Evolutionary conservation across 106 monocot species (phyloP).

Genomic region (Dioscorea zingiberensis): DNA sequence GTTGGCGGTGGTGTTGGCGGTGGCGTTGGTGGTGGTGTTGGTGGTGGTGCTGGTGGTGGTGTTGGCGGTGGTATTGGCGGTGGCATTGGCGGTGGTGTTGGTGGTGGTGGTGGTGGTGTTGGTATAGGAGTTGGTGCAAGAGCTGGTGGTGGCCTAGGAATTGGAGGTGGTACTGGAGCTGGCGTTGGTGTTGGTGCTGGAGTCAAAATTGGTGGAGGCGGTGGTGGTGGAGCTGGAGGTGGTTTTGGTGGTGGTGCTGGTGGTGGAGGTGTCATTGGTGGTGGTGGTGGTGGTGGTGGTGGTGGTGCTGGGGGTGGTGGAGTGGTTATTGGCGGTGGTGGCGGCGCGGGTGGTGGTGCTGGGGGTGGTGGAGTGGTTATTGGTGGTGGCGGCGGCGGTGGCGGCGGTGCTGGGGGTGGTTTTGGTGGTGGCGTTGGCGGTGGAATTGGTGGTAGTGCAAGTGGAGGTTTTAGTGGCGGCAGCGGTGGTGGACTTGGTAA

Average conservation of each 20-base stretch:
- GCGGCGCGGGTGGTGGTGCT: no score
- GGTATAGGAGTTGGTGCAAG: background rate
- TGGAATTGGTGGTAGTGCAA: no score
- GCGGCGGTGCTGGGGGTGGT: no score
- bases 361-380: no score
- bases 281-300: background rate
- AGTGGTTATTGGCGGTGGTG: no score
- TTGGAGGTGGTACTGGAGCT: background rate
- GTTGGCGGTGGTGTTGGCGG: constrained; percentile 11
- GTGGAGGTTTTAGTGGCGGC: no score
- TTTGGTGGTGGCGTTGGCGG: no score
- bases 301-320: no score
- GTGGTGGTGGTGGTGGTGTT: constrained; percentile 12
- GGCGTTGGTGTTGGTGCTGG: constrained; percentile 10
- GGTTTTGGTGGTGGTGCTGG: constrained; percentile 9
- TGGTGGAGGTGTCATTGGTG: constrained; percentile 9
- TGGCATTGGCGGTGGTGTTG: constrained; percentile 11
- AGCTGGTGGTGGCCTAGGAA: constrained; percentile 7
- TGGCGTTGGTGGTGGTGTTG: background rate
- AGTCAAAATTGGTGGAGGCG: background rate
- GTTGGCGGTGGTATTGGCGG: constrained; percentile 12
- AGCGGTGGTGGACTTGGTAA: no score
- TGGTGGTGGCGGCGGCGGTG: no score
- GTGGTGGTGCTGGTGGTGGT: background rate
- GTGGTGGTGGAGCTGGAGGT: constrained; percentile 2